phyloP scores from a whole-genome alignment of 805 yeast genomes.

The Saturnispora serradocipensis region DNA sequence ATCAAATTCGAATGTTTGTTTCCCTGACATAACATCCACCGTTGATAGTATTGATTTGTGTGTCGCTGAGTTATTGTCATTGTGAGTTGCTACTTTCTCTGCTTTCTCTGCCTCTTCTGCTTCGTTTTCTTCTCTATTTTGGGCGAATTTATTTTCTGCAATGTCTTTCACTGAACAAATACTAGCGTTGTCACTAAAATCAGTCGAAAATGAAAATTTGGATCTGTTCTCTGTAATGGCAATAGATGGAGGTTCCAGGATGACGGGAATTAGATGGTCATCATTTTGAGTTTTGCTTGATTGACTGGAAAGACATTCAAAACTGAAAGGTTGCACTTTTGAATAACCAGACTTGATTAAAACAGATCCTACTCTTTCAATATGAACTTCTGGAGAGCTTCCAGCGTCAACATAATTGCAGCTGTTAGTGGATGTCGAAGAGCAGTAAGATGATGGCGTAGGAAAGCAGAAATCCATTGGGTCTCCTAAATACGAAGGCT shows the following conservation, averaged over 20 bases:
- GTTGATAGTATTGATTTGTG: not conserved
- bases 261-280: not conserved
- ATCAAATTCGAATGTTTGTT: not conserved
- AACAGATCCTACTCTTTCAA: conserved; percentile 13
- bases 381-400: not conserved
- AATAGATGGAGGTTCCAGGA: not conserved
- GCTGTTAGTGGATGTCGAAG: not conserved
- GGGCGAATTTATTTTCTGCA: not conserved
- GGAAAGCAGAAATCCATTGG: conserved; percentile 10
- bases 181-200: not conserved
- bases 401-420: not conserved
- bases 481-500: conserved; percentile 13
- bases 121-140: not conserved
- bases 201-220: not conserved
- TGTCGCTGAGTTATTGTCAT: not conserved
- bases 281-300: not conserved
- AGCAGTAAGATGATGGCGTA: not conserved
- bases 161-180: conserved; percentile 2
- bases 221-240: not conserved
- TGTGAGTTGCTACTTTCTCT: not conserved
- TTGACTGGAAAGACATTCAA: conserved; percentile 5
- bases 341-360: conserved; percentile 13
- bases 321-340: conserved; percentile 3
- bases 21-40: too few relatives aligned
- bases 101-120: not conserved